phyloP scores from a whole-genome alignment of 2,329 filamentous ascomycete genomes.

The Colletotrichum camelliae region DNA sequence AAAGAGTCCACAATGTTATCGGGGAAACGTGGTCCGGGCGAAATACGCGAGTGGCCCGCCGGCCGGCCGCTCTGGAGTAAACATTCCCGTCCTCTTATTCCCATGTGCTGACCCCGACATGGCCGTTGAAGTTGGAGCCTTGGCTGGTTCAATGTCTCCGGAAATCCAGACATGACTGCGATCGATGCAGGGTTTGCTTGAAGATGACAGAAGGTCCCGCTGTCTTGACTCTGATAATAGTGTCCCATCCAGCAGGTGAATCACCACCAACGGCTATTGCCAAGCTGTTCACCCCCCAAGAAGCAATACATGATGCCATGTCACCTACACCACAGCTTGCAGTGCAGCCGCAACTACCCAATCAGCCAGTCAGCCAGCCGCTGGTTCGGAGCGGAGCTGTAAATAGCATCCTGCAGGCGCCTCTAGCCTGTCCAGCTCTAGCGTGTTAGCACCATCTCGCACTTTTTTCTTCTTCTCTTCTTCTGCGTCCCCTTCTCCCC shows the following conservation, averaged over 20 bases:
- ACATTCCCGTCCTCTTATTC: not conserved
- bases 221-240: not conserved
- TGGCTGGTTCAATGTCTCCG: not conserved
- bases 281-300: constrained; percentile 4
- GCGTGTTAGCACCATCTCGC: not conserved
- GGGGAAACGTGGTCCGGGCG: not conserved
- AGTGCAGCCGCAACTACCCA: not conserved
- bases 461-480: not conserved
- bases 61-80: not conserved
- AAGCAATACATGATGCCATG: not conserved
- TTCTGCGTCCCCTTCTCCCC: not conserved
- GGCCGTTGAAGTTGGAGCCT: not conserved
- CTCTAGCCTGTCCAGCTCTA: not conserved
- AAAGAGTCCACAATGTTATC: not conserved
- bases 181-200: not conserved
- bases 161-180: not conserved
- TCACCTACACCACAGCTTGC: not conserved
- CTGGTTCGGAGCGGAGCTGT: not conserved
- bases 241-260: not conserved
- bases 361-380: not conserved
- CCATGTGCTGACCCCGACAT: not conserved
- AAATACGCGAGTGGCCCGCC: not conserved
- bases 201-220: not conserved
- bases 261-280: constrained; percentile 14
- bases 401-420: constrained; percentile 14